Base-by-base conservation (phyloP, 2,329 filamentous ascomycete genomes). In the Tolypocladium album region DNA sequence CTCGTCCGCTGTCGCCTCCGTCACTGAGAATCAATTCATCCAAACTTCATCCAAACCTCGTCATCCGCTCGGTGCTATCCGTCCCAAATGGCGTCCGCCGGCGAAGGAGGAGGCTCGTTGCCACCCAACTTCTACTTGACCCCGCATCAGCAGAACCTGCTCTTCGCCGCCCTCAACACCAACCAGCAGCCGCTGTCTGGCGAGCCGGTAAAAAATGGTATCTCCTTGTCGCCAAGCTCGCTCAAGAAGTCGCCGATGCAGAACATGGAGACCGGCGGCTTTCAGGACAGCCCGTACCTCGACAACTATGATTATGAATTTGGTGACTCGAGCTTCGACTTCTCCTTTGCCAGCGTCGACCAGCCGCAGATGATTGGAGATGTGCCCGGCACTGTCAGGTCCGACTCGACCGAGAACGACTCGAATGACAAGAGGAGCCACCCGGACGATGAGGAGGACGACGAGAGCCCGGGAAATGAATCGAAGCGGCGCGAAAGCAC, bases 401-500 rank as follows among this genome's bases (percentile, higher is more conserved):
- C 82, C 15, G 85, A 87, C 43, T 86, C 83, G 20, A 81, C 77
- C 11, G 82, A 88, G 58, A 69, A 66, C 22, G 75, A 77, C 17
- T 80, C 75, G 43, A 79, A 80, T 9, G 87, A 88, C 61, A 93
- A 93, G 78, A 81, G 89, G 63, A 87, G 88, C 70, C 88, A 86
- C 68, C 86, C 86, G 0, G 86, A 88, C 56, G 84, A 87, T 39
- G 84, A 89, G 15, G 86, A 86, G 1, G 88, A 89, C 7, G 88
- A 82, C n/a, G 72, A 75, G 36, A 70, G 68, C 43, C 68, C 69
- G 22, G 75, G 77, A 59, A 76, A 76, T 52, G 76, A 76, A 20
- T 75, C 79, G 61, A 94, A 92, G 78, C 84, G 91, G 64, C 85
- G 89, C 62, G 92, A 96, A 74, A 85, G 88, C 61, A 87, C 91